Evolutionary conservation across 73 alveolate genomes (phyloP), one percentile per base, ranked within the genome.

Genomic region (Paramecium tetraurelia): DNA sequence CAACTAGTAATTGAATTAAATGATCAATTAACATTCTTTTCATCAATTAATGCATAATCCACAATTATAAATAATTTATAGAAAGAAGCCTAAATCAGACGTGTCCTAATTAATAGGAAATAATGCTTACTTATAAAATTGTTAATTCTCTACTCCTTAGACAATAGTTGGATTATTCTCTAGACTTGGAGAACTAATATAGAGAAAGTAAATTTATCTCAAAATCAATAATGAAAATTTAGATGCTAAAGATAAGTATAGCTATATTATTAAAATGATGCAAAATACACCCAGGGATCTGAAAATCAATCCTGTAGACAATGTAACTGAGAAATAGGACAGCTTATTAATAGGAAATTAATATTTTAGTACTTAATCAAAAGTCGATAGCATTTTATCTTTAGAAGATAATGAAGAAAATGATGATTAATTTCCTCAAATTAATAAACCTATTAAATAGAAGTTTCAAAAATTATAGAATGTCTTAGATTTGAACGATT

Each of bases 1-100:
- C n/a, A 33, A 35, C 46, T 40, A 72, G 59, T 36, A 35, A 36
- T 43, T 72, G 33, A 72, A 72, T 36, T 72, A 72, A 40, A 18
- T 16, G 59, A 38, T 72, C 7, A 72, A 72, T 11, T 9, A 5
- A 31, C 59, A 31, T 72, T 35, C 86, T n/a, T 72, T 72, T 43
- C 86, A 72, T 14, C 31, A 72, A 38, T 27, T 72, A 16, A 72
- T 72, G 59, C 86, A 72, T 72, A 72, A 72, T 27, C 86, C 86
- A 3, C 8, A 33, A 36, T 40, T 72, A 16, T 40, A 72, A 40
- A 36, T 9, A 24, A 72, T 72, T 72, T 72, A 72, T 12, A 33
- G 86, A 16, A 72, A 36, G 68, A 72, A 72, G 11, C 86, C 86
- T 21, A 10, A 12, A 1, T 31, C 50, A 11, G 84, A 63, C 16